These are phyloP conservation scores for Phytopythium ostracodes DNA, from an alignment of 352 stramenopile genomes.

Conservation along the genomic window DNA sequence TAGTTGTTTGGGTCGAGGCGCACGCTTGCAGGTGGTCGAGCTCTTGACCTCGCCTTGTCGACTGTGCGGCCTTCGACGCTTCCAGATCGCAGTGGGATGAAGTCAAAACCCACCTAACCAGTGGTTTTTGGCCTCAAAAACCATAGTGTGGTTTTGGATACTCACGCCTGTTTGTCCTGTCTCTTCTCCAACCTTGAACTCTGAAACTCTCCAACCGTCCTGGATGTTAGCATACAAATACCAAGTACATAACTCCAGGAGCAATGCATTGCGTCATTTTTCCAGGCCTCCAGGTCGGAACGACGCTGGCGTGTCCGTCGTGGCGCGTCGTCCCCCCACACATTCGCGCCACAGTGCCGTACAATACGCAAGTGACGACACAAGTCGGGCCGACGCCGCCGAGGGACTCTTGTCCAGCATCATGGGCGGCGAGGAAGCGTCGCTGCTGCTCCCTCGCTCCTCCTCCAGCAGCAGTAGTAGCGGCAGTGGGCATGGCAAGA, in stretches of 20 bases:
- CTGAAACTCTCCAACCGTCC: not conserved
- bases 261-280: not conserved
- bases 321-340: too few species aligned
- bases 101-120: too few species aligned
- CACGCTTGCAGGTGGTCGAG: too few species aligned
- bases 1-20: too few species aligned
- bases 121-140: too few species aligned
- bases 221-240: not conserved
- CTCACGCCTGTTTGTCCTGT: too few species aligned
- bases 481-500: not conserved
- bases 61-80: too few species aligned
- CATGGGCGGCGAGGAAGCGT: not conserved
- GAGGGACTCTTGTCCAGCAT: not conserved
- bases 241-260: not conserved
- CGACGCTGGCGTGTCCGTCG: not conserved
- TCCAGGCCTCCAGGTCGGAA: not conserved
- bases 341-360: not conserved
- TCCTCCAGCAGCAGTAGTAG: not conserved
- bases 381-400: too few species aligned
- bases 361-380: not conserved
- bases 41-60: too few species aligned
- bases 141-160: too few species aligned
- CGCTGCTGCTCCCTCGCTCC: slow-evolving; percentile 1
- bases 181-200: too few species aligned
- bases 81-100: too few species aligned